phyloP scores from a whole-genome alignment of 345 rosid species.

The Syzygium oleosum region DNA sequence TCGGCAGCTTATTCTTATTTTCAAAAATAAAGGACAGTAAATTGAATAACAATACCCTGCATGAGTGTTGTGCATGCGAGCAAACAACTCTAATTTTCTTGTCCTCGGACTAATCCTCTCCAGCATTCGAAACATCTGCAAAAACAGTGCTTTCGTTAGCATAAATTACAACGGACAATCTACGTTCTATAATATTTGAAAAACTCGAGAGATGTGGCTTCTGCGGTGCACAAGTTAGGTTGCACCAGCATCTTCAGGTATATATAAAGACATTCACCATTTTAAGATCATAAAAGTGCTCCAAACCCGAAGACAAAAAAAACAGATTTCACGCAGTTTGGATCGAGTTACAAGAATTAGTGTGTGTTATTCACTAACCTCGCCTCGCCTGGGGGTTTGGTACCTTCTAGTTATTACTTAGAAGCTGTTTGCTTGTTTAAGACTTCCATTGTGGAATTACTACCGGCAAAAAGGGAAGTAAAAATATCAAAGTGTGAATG shows the following conservation, averaged over 20 bases:
- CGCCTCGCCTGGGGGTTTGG: constrained; percentile 45
- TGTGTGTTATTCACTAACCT: constrained; percentile 46
- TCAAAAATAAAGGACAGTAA: background rate
- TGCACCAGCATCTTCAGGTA: background rate
- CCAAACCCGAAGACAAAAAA: background rate
- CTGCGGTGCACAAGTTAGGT: background rate
- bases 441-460: background rate
- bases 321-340: background rate
- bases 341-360: background rate
- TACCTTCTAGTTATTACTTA: background rate
- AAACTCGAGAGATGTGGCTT: background rate
- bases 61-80: constrained; percentile 99
- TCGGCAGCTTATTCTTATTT: background rate
- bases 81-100: constrained; percentile 88
- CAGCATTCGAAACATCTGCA: constrained; percentile 94
- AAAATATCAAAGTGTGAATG: background rate
- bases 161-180: background rate
- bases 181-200: background rate
- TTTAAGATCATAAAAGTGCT: background rate
- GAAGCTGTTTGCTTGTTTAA: background rate
- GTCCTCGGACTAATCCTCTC: constrained; percentile 98
- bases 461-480: background rate
- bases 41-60: constrained; percentile 55
- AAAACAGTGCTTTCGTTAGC: background rate
- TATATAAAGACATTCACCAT: background rate